phyloP scores from a whole-genome alignment of 768 basidiomycete genomes.

The Auriscalpium vulgare region DNA sequence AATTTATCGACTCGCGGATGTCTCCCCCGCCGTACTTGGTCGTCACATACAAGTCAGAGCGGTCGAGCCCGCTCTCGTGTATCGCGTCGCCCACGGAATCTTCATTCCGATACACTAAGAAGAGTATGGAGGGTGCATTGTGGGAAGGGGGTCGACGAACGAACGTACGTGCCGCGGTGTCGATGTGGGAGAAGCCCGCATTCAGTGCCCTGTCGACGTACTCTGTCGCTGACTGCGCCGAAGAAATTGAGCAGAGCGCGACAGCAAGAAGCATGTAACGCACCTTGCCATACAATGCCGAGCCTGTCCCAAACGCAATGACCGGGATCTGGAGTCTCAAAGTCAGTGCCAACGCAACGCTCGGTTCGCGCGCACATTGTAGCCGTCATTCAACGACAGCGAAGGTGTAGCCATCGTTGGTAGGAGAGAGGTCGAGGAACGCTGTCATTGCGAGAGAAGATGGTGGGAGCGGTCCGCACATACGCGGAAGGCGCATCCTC shows the following conservation, averaged over 20 bases:
- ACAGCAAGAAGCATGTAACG: too few species aligned
- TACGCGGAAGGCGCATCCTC: too few species aligned
- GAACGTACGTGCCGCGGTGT: neutral
- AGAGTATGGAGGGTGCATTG: neutral
- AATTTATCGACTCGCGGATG: conserved; percentile 25
- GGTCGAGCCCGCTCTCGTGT: conserved; percentile 1
- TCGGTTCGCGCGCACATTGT: too few species aligned
- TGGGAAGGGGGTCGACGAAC: neutral
- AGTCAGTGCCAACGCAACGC: too few species aligned
- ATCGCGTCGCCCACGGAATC: conserved; percentile 1
- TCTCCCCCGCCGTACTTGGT: conserved; percentile 36
- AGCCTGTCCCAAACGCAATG: conserved; percentile 31
- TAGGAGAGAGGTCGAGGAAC: too few species aligned
- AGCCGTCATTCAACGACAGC: too few species aligned
- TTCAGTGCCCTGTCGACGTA: neutral
- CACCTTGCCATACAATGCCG: neutral
- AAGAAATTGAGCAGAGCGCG: neutral
- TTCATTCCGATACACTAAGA: conserved; percentile 5
- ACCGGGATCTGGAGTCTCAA: conserved; percentile 3
- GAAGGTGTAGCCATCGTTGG: too few species aligned
- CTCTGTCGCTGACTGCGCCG: neutral
- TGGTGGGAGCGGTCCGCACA: too few species aligned
- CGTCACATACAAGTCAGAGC: conserved; percentile 21
- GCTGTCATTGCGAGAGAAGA: too few species aligned
- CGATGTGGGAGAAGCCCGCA: neutral